Percentiles rank a stretch among this genome's conserved stretches.
phyloP scores from a whole-genome alignment of 805 yeast genomes.

The Cyberlindnera suaveolens region DNA sequence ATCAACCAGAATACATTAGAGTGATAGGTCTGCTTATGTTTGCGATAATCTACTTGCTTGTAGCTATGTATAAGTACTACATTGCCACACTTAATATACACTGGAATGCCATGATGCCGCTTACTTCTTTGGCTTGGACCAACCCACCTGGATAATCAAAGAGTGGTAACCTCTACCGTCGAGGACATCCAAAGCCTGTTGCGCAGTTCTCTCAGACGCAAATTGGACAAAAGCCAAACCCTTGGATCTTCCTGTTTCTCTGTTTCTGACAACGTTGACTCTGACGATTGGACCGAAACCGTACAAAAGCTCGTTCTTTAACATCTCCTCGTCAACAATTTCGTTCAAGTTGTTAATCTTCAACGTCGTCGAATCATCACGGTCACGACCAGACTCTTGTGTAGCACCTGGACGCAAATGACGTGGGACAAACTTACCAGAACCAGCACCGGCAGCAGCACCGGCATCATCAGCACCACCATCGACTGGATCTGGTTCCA shows the following conservation, averaged over 20 bases:
- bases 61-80: too few relatives aligned
- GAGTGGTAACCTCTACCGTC: slow-evolving; percentile 92
- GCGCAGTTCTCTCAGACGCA: slow-evolving; percentile 61
- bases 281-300: slow-evolving; percentile 64
- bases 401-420: slow-evolving; percentile 38
- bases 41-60: too few relatives aligned
- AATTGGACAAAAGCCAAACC: slow-evolving; percentile 95
- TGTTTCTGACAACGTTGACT: slow-evolving; percentile 79
- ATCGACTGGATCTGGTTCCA: slow-evolving; percentile 23
- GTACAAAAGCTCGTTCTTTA: slow-evolving; percentile 65
- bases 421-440: slow-evolving; percentile 58
- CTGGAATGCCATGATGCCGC: not conserved
- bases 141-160: slow-evolving; percentile 66
- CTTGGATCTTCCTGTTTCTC: slow-evolving; percentile 89
- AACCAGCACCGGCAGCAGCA: slow-evolving; percentile 34
- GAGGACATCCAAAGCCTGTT: slow-evolving; percentile 65
- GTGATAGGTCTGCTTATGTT: too few relatives aligned
- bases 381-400: slow-evolving; percentile 42
- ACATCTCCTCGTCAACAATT: slow-evolving; percentile 72
- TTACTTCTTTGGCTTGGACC: slow-evolving; percentile 36
- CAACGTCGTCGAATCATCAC: slow-evolving; percentile 84
- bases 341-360: slow-evolving; percentile 89
- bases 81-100: too few relatives aligned
- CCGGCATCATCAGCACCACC: slow-evolving; percentile 31
- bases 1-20: too few relatives aligned